Evolutionary conservation across 345 rosid genomes (phyloP).

Genomic region (Lepidium didymum): DNA sequence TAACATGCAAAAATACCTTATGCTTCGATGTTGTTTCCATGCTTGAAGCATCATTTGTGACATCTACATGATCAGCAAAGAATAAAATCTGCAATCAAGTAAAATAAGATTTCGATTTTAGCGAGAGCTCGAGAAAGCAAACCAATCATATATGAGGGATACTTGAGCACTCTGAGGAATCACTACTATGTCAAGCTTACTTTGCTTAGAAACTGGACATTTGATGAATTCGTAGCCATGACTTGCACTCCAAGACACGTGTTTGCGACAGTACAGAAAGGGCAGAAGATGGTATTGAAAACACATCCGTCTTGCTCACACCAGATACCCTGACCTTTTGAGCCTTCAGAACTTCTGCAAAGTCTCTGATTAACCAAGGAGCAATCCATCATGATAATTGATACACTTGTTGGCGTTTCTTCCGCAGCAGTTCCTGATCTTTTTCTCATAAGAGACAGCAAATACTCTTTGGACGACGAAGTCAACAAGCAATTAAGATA

Average conservation of each 20-base stretch:
- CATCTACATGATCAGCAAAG: constrained; percentile 42
- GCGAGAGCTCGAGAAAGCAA: neutral
- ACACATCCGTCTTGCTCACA: constrained; percentile 87
- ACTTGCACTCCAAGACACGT: constrained; percentile 73
- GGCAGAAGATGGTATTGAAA: constrained; percentile 62
- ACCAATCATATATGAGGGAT: neutral
- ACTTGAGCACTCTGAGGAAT: neutral
- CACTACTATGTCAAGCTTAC: constrained; percentile 21
- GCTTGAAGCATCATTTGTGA: constrained; percentile 29
- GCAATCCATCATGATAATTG: constrained; percentile 50
- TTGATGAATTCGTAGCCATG: constrained; percentile 77
- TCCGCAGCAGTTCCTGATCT: constrained; percentile 19
- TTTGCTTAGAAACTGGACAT: constrained; percentile 67
- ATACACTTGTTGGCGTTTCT: constrained; percentile 35
- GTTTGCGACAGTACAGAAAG: constrained; percentile 56
- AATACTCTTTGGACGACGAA: constrained; percentile 54
- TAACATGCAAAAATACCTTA: constrained; percentile 31
- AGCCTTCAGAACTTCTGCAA: constrained; percentile 29
- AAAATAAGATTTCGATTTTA: neutral
- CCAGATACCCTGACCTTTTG: constrained; percentile 54
- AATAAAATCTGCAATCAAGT: constrained; percentile 50
- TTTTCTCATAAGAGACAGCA: constrained; percentile 45
- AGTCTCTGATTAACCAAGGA: constrained; percentile 54
- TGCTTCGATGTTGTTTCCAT: constrained; percentile 18
- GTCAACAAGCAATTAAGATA: constrained; percentile 43